phyloP scores from a whole-genome alignment of 176 grass and related monocot genomes.

The Musa itinerans region DNA sequence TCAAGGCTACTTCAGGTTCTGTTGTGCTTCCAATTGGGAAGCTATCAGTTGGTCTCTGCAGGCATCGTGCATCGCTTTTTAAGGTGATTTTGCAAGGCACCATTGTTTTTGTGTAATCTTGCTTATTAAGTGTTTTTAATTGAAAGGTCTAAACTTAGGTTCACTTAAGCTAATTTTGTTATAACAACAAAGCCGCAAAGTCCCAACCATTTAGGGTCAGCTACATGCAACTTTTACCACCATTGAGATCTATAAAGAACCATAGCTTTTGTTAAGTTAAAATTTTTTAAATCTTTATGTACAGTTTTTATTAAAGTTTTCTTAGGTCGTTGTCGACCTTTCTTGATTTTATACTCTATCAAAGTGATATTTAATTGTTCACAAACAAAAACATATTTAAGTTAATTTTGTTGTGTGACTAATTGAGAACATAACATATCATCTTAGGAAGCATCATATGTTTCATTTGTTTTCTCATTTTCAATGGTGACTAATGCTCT shows the following conservation, averaged over 20 bases:
- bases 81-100: slow-evolving; percentile 33
- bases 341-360: too few species aligned
- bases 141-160: not conserved
- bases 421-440: not conserved
- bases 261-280: too few species aligned
- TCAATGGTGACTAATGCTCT: not conserved
- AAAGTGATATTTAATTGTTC: too few species aligned
- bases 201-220: too few species aligned
- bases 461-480: not conserved
- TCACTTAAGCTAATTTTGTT: not conserved
- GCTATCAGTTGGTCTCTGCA: slow-evolving; percentile 57
- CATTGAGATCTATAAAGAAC: too few species aligned
- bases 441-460: not conserved
- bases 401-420: not conserved
- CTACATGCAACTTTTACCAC: too few species aligned
- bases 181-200: too few species aligned
- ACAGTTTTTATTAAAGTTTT: too few species aligned
- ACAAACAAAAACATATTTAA: not conserved
- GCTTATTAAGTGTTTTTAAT: not conserved
- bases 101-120: not conserved
- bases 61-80: slow-evolving; percentile 67
- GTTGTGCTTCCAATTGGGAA: slow-evolving; percentile 69
- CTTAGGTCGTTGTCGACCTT: too few species aligned
- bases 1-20: slow-evolving; percentile 52
- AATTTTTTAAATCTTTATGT: too few species aligned